Evolutionary conservation across 148 eudicot species (phyloP).

Genomic region (Amaranthus hypochondriacus): DNA sequence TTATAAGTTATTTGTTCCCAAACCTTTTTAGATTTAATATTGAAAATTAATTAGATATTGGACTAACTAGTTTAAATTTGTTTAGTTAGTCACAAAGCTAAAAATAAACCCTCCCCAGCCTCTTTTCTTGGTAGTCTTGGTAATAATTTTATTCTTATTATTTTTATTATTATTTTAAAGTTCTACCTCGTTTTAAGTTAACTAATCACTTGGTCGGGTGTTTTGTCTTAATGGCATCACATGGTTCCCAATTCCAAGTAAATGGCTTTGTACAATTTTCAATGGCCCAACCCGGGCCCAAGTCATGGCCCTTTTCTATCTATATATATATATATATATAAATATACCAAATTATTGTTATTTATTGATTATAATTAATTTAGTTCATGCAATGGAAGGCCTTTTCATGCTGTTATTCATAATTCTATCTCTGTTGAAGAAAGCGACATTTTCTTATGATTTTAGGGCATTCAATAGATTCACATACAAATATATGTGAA

Average conservation of each 20-base stretch:
- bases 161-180: neutral
- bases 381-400: constrained; percentile 31
- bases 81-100: neutral
- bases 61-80: constrained; percentile 19
- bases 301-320: neutral
- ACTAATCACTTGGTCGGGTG: constrained; percentile 85
- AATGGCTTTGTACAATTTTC: constrained; percentile 55
- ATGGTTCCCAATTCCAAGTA: constrained; percentile 89
- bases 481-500: constrained; percentile 6
- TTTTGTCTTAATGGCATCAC: constrained; percentile 96
- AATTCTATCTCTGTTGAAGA: constrained; percentile 19
- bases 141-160: too few species aligned
- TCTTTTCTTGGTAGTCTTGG: too few species aligned
- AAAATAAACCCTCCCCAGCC: too few species aligned
- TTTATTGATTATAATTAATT: constrained; percentile 9
- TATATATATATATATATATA: neutral
- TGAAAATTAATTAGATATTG: constrained; percentile 17
- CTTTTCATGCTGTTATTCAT: constrained; percentile 22
- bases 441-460: constrained; percentile 1
- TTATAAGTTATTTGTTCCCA: neutral
- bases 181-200: constrained; percentile 36
- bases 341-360: neutral
- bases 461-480: constrained; percentile 14
- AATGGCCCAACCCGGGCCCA: neutral
- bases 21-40: constrained; percentile 4